Conservation (phyloP, 2,329 filamentous ascomycete genomes). For the Monilinia polystroma region DNA sequence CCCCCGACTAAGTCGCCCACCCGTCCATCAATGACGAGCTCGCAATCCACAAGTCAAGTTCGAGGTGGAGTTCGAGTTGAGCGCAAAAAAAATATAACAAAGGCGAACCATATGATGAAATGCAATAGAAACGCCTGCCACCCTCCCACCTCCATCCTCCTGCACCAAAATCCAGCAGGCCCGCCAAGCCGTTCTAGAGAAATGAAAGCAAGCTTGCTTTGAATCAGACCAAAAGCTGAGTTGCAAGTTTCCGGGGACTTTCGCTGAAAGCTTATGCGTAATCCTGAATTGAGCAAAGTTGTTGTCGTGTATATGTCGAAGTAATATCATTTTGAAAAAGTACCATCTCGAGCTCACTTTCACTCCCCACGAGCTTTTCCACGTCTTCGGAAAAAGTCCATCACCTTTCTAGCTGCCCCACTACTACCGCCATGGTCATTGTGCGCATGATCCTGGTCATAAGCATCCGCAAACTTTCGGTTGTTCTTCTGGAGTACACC, state of each 20-base stretch:
- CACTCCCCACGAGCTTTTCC: constrained; percentile 59
- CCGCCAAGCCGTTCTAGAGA: constrained; percentile 22
- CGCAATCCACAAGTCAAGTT: constrained; percentile 4
- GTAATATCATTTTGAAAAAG: constrained; percentile 4
- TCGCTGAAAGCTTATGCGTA: constrained; percentile 20
- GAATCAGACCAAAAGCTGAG: constrained; percentile 23
- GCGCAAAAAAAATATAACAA: constrained; percentile 10
- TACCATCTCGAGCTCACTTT: constrained; percentile 15
- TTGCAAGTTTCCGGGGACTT: constrained; percentile 15
- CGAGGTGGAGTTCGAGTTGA: constrained; percentile 8
- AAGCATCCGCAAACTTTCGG: constrained; percentile 82
- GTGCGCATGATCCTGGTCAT: constrained; percentile 69
- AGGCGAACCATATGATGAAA: constrained; percentile 18
- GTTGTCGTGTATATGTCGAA: constrained; percentile 19
- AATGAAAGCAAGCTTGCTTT: constrained; percentile 17
- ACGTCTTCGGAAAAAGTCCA: constrained; percentile 95
- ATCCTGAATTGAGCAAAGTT: constrained; percentile 21
- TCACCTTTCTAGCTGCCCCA: constrained; percentile 85
- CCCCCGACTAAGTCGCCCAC: neutral
- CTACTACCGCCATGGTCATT: constrained; percentile 74
- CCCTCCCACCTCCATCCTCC: constrained; percentile 12
- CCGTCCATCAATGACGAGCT: constrained; percentile 12
- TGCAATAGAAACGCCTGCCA: constrained; percentile 17
- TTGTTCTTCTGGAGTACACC: constrained; percentile 80
- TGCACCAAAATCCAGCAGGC: constrained; percentile 19